These are phyloP conservation scores for Coemansia sp. DNA, from an alignment of 192 early-diverging fungal species.

Conservation along the genomic window DNA sequence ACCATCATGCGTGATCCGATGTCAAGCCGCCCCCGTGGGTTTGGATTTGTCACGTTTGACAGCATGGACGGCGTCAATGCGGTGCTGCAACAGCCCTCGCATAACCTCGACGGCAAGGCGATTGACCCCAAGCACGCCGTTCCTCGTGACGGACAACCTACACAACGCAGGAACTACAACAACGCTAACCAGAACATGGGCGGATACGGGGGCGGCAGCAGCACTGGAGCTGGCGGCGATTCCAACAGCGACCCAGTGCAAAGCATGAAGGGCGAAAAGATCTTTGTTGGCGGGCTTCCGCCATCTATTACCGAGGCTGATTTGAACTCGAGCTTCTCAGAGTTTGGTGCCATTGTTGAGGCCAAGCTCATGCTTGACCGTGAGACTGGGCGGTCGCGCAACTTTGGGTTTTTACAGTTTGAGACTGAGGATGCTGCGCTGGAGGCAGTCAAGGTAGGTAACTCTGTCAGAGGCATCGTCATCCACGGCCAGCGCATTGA, in stretches of 20 bases:
- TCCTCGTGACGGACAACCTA: slow-evolving; percentile 43
- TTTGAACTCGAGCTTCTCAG: slow-evolving; percentile 78
- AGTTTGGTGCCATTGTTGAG: slow-evolving; percentile 86
- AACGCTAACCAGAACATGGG: slow-evolving; percentile 6
- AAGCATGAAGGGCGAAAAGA: slow-evolving; percentile 65
- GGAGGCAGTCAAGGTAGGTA: slow-evolving; percentile 43
- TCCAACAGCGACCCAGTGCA: slow-evolving; percentile 30
- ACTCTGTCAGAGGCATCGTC: slow-evolving; percentile 36
- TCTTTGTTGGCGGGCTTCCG: slow-evolving; percentile 92
- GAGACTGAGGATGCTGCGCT: slow-evolving; percentile 73
- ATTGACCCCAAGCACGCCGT: slow-evolving; percentile 59
- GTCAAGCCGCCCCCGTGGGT: slow-evolving; percentile 88
- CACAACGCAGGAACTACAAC: slow-evolving; percentile 13
- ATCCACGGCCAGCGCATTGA: slow-evolving; percentile 59
- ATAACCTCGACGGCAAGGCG: slow-evolving; percentile 72
- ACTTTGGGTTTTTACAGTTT: slow-evolving; percentile 93
- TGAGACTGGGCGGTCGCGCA: slow-evolving; percentile 82
- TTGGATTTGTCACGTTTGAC: slow-evolving; percentile 95
- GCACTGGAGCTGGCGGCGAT: not conserved
- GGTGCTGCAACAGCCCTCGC: slow-evolving; percentile 70
- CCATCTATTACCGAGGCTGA: slow-evolving; percentile 85
- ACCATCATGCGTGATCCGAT: slow-evolving; percentile 85
- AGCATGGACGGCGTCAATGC: slow-evolving; percentile 75
- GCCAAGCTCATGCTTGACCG: slow-evolving; percentile 86
- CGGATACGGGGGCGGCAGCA: slow-evolving; percentile 6